Evolutionary conservation across 441 rosid genomes (phyloP).

Genomic region (Kokia cookei): DNA sequence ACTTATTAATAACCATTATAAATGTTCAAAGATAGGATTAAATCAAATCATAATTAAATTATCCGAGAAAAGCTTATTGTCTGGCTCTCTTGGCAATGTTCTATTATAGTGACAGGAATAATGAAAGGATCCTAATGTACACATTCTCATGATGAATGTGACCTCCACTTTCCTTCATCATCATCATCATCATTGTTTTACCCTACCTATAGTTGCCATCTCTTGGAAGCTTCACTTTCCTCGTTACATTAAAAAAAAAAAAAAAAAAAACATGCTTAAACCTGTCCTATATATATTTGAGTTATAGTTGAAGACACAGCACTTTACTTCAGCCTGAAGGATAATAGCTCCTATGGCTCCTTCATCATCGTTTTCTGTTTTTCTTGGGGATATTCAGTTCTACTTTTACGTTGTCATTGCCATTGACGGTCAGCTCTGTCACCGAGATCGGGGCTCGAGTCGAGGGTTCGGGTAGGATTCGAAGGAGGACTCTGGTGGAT

Average conservation of each 20-base stretch:
- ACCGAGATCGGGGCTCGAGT: not conserved
- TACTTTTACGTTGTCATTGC: not conserved
- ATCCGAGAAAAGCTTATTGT: not conserved
- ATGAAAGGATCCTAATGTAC: conserved; percentile 3
- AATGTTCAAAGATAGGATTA: not conserved
- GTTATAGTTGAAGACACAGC: not conserved
- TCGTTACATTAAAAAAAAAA: not conserved
- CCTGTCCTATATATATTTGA: not conserved
- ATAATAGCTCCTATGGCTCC: not conserved
- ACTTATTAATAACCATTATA: not conserved
- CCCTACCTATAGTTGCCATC: not conserved
- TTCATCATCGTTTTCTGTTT: not conserved
- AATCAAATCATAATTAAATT: not conserved
- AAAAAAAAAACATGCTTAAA: not conserved
- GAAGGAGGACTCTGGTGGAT: conserved; percentile 7
- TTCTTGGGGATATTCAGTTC: not conserved
- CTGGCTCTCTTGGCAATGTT: not conserved
- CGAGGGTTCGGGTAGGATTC: not conserved
- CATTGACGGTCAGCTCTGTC: not conserved
- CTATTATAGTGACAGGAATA: not conserved
- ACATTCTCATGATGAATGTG: not conserved
- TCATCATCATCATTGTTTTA: not conserved
- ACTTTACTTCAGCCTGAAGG: not conserved
- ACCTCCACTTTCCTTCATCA: not conserved
- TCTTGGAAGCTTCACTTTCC: not conserved